Evolutionary conservation across 805 yeast genomes (phyloP), one percentile per base, ranked within the genome.

Genomic region (Spencermartinsiella europaea): DNA sequence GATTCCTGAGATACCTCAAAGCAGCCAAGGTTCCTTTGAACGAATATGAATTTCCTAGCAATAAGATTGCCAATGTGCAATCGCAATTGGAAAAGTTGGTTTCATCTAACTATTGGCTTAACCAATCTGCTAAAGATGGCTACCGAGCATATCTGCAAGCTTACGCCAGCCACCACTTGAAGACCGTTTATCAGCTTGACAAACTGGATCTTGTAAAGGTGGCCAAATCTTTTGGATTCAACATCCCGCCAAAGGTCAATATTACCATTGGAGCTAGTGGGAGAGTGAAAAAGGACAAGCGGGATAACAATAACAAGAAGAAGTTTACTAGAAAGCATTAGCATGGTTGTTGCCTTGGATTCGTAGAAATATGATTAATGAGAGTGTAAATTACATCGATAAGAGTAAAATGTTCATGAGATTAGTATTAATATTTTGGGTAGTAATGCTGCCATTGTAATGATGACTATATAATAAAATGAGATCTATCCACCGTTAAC

Each of bases 1-100:
- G 99, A 2, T 93, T 93, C 72, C 70, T 93, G 64, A 78, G 98
- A 61, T 93, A 93, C 66, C 77, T 93, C 64, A 93, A 93, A 54
- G 95, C 95, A 7, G 96, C 99, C 45, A 91, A 90, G 65, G 99
- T 93, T 31, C 99, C 99, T 42, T 75, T 93, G 61, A 93, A 93
- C 66, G 99, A 93, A 71, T 93, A 84, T 68, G 99, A 93, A 66
- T 93, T 93, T 73, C 99, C 99, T 46, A 65, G 85, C 20, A 86
- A 77, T 63, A 93, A 93, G 69, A 89, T 93, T 53, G 98, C 97
- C 56, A 93, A 93, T 63, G 96, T 93, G 42, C 99, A 93, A 69
- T 76, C 87, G 8, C 98, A 93, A 69, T 72, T 93, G 57, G 93
- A 86, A 61, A 91, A 91, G 69, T 75, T 93, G 58, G 88, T 91